A percentile compares a stretch with the other conserved stretches of the same genome.
phyloP scores from a whole-genome alignment of 768 basidiomycete genomes.

The Naematelia encephala region DNA sequence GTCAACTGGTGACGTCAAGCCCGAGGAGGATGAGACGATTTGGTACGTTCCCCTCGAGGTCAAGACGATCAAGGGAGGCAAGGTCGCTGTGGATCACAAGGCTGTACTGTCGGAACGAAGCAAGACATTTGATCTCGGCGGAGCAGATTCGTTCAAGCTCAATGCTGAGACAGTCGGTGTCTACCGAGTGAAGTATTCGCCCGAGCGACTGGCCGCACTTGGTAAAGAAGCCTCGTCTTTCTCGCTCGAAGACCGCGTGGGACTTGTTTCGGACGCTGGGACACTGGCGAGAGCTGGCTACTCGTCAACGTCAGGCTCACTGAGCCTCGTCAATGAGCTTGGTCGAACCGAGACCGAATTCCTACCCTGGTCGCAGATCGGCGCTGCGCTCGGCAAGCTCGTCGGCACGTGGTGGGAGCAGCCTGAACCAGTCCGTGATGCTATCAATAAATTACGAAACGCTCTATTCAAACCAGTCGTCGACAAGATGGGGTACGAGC shows the following conservation, averaged over 20 bases:
- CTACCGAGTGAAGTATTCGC: constrained; percentile 79
- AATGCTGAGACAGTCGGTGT: constrained; percentile 86
- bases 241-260: constrained; percentile 80
- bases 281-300: constrained; percentile 79
- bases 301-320: constrained; percentile 67
- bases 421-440: constrained; percentile 54
- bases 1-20: constrained; percentile 71
- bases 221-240: constrained; percentile 79
- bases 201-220: constrained; percentile 72
- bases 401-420: constrained; percentile 81
- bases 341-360: constrained; percentile 70
- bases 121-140: constrained; percentile 61
- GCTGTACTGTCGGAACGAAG: constrained; percentile 68
- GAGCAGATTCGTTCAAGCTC: constrained; percentile 75
- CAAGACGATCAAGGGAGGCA: constrained; percentile 62
- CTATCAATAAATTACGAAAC: constrained; percentile 53
- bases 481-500: constrained; percentile 73
- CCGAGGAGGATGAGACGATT: constrained; percentile 79
- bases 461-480: constrained; percentile 66
- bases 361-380: constrained; percentile 75
- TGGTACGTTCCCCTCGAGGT: constrained; percentile 78
- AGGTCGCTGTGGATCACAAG: constrained; percentile 60
- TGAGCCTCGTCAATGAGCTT: constrained; percentile 69
- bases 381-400: constrained; percentile 59
- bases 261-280: constrained; percentile 77